Base-by-base conservation (phyloP, 495 filamentous ascomycete genomes). In the Chaetomium tenue region DNA sequence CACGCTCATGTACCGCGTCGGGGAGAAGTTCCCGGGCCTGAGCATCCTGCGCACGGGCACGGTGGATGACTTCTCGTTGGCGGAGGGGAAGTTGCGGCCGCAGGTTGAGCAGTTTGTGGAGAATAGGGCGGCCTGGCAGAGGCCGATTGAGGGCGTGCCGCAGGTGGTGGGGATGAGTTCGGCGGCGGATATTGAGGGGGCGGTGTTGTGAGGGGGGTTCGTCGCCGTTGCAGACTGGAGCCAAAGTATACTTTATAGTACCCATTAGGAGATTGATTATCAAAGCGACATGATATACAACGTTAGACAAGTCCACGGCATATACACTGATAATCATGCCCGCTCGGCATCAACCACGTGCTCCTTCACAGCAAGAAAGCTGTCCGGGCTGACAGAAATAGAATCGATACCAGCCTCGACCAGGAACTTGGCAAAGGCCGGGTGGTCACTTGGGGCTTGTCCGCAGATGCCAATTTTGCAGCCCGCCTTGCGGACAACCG, bases 391-490 rank as follows among this genome's bases (percentile, higher is more conserved):
- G 18, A 70, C 65, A 20, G 68, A 70, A 30, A 70, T 65, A 26
- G 68, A 70, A 42, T 67, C 47, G 48, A 70, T 70, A 25, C 68
- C 68, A 9, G 70, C 63, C 28, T 71, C 53, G 2, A 71, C 75
- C 33, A 76, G 56, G 48, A 76, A 77, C 18, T 40, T 62, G 0
- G 74, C 74, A 66, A 76, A 76, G 51, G 71, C 74, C 3, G 72
- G 72, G 70, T 76, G 75, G 26, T 76, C 72, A 47, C 74, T 76
- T 9, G 75, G 75, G 42, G 71, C 74, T 66, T 77, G 74, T 20
- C 75, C 74, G 56, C 74, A 77, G 52, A 77, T 69, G 2, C 75
- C 74, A 51, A 77, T 66, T 70, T 74, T 76, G 65, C 67, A 66
- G 6, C 71, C 72, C 25, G 26, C 68, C 54, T 66, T 25, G 9